A percentile compares a stretch with the other conserved stretches of the same genome.
These are phyloP conservation scores for Auriscalpium orientale DNA, from an alignment of 768 basidiomycete species.

Conservation along the genomic window DNA sequence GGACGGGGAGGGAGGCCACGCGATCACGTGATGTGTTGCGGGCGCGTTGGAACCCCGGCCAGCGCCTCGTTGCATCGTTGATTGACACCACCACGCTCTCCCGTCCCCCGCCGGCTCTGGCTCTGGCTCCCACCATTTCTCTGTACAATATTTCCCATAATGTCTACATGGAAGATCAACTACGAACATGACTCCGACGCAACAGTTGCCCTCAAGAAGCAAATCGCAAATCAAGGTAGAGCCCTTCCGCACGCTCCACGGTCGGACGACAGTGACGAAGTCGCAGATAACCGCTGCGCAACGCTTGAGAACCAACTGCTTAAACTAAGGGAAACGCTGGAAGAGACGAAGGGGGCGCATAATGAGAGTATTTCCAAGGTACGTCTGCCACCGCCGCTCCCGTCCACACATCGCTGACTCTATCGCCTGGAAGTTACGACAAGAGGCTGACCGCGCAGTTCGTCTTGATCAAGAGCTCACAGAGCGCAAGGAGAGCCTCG, in stretches of 20 bases:
- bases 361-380: conserved; percentile 12
- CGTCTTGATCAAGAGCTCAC: conserved; percentile 7
- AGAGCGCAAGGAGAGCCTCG: conserved; percentile 6
- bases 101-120: too few species aligned
- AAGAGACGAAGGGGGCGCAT: conserved; percentile 11
- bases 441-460: conserved; percentile 12
- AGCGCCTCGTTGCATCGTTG: too few species aligned
- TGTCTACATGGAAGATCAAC: conserved; percentile 10
- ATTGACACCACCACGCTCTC: too few species aligned
- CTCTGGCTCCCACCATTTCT: background rate
- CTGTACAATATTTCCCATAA: background rate
- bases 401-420: background rate
- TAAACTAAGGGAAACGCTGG: conserved; percentile 4
- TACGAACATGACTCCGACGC: conserved; percentile 16
- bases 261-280: background rate
- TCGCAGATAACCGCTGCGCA: conserved; percentile 9
- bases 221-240: conserved; percentile 15
- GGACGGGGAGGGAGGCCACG: too few species aligned
- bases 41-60: too few species aligned
- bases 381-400: background rate
- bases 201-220: conserved; percentile 11
- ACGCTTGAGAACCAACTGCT: conserved; percentile 11
- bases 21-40: too few species aligned
- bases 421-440: conserved; percentile 2
- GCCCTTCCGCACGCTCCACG: background rate